phyloP scores from a whole-genome alignment of 495 filamentous ascomycete species.

The Penicillium cinerascens region DNA sequence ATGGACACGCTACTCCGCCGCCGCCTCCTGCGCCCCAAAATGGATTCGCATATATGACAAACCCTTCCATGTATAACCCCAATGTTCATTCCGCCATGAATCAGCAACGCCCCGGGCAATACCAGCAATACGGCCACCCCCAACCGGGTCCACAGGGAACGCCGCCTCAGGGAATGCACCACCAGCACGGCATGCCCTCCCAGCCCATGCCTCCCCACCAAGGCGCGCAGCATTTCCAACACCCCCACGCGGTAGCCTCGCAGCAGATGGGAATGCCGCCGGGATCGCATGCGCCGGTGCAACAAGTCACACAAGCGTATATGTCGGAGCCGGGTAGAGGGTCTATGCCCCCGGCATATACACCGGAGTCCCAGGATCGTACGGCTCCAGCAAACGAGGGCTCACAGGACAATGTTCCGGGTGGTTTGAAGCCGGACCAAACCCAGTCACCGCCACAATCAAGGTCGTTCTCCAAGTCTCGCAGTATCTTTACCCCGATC shows the following conservation, averaged over 20 bases:
- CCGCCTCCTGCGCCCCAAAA: slow-evolving; percentile 64
- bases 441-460: slow-evolving; percentile 52
- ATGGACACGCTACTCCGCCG: slow-evolving; percentile 54
- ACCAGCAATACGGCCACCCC: slow-evolving; percentile 46
- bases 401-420: slow-evolving; percentile 39
- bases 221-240: slow-evolving; percentile 39
- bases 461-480: slow-evolving; percentile 76
- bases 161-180: slow-evolving; percentile 25
- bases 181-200: slow-evolving; percentile 31
- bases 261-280: slow-evolving; percentile 35
- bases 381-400: slow-evolving; percentile 34
- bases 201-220: slow-evolving; percentile 33
- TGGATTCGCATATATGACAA: slow-evolving; percentile 79
- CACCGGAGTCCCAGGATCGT: slow-evolving; percentile 43
- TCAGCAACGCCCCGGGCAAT: slow-evolving; percentile 44
- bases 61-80: slow-evolving; percentile 79
- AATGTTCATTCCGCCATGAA: slow-evolving; percentile 51
- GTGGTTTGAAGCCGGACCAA: slow-evolving; percentile 37
- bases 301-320: slow-evolving; percentile 62
- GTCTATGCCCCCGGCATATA: slow-evolving; percentile 49
- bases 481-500: slow-evolving; percentile 96
- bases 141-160: slow-evolving; percentile 31
- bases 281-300: slow-evolving; percentile 52
- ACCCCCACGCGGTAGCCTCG: slow-evolving; percentile 28
- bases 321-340: slow-evolving; percentile 63